Evolutionary conservation across 2,329 filamentous ascomycete genomes (phyloP), one percentile per base, ranked within the genome.

Genomic region (Triangularia setosa): DNA sequence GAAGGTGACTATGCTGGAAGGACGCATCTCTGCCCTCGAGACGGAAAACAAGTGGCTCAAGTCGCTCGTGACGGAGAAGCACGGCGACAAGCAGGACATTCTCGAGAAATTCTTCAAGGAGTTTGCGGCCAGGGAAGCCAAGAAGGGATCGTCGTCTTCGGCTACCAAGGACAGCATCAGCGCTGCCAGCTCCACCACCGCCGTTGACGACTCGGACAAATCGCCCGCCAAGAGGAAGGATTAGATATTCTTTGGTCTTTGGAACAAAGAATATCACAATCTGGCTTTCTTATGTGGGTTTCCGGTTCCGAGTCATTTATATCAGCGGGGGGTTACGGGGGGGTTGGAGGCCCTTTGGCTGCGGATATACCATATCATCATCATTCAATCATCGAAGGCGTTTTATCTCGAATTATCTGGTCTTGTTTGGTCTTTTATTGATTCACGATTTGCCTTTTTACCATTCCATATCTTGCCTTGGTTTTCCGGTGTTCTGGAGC

Each of bases 31-130:
- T 64, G 88, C 92, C 72, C 84, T 94, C n/a, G 89, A 92, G 79
- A 90, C 89, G 71, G 90, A 93, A 79, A 93, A 93, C 78, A 89
- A 90, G 74, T 92, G 90, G 90, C 78, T 93, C 68, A 91, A 91
- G 82, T 89, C 90, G 75, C 81, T 93, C 40, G 86, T 94, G 56
- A 90, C 91, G 59, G 91, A 93, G 76, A 94, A 93, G 83, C 91
- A 92, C 70, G 89, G 89, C 68, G 82, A 82, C 69, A 83, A 79
- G 70, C 83, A 85, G 54, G 76, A 77, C 44, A 79, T 84, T 64
- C 77, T 85, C 55, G 75, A 80, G 33, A 78, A 80, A 64, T 75
- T 85, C 60, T 79, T 83, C 70, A 83, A 84, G 69, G 84, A 84
- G 68, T 81, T 82, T 61, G 74, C 73, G 61, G 77, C 77, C 55